Base-by-base conservation (phyloP, 306 rosid genomes). In the Malus orientalis region DNA sequence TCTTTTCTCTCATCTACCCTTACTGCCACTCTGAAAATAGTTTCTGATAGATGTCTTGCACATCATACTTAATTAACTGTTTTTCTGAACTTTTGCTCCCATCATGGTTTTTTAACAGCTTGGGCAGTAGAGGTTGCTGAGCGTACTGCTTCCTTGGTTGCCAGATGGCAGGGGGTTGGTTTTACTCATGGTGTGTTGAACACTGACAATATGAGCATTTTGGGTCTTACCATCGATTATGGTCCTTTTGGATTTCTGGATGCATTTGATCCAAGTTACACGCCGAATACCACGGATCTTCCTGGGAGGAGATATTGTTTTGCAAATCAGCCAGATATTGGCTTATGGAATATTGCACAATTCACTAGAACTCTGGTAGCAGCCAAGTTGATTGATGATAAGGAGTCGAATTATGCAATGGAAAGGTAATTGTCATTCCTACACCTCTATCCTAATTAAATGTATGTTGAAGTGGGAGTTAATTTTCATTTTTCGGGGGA, bases 221-320 rank as follows among this genome's bases (percentile, higher is more conserved):
- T 96, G 89, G 99, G 99, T 80, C 96, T 96, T 63, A 92, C 97
- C 51, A 91, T 96, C 23, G 99, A 96, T 81, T 96, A 92, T 72
- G 99, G 99, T 70, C 99, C 98, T 51, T 96, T 92, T 86, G 99
- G 99, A 72, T 96, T 96, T 88, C 84, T 96, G 87, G 99, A 92
- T 89, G 99, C 99, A 68, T 96, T 96, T 86, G 99, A 96, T 91
- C 99, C 98, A 78, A 88, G 93, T 72, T 96, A 79, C 80, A 92
- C 99, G 3, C 99, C 98, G 4, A 96, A 96, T 79, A 92, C 98
- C 20, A 96, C 99, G 8, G 99, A 96, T 81, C 98, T 96, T 90
- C 99, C 98, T 54, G 97, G 97, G 57, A 90, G 99, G 87, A 86
- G 99, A 82, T 96, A 96, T 82, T 91, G 99, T 85, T 96, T 96